Base-by-base conservation (phyloP, 176 grass and related monocot species). In the Oryza coarctata region DNA sequence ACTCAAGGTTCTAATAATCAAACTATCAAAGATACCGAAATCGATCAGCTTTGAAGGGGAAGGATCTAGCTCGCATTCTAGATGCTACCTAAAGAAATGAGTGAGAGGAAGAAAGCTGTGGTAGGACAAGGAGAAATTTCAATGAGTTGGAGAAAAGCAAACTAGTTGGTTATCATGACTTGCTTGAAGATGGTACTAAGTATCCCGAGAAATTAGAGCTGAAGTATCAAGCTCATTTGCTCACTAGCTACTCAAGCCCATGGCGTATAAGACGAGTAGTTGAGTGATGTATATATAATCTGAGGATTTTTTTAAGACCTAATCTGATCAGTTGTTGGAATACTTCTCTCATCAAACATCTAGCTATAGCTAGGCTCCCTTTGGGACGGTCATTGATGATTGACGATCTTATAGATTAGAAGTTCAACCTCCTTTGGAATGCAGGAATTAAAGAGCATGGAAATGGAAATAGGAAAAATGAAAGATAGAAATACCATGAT, bases 21-120 rank as follows among this genome's bases (percentile, higher is more conserved):
- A 55, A 55, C 6, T 55, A 22, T 55, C 50, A 27, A 77, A 71
- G 74, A 78, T 78, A 57, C 67, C 36, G 39, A 85, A 79, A 45
- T 71, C 71, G 49, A 38, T 52, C 29, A 38, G 29, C 43, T 57
- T 60, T 57, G 61, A 77, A 72, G 26, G 41, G 32, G 58, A 76
- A 76, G 26, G 52, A 70, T 52, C 23, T 60, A 60, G 55, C 17
- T 60, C 23, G 55, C 55, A 60, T 60, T 60, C 22, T 60, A 23
- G 55, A 8, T 60, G 55, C 22, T 25, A 60, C 55, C 49, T 60
- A 60, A 60, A 60, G 15, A 40, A 78, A 79, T 64, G 67, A 85
- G 65, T 85, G 83, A 71, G 75, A n/a, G 30, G 15, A 71, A 76
- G 82, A 84, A 62, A 78, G 75, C 26, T 44, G 38, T 41, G 60